Percentiles rank a stretch among this genome's conserved stretches.
Conservation (phyloP, 257 asterid species). For the Nicotiana otophora region DNA sequence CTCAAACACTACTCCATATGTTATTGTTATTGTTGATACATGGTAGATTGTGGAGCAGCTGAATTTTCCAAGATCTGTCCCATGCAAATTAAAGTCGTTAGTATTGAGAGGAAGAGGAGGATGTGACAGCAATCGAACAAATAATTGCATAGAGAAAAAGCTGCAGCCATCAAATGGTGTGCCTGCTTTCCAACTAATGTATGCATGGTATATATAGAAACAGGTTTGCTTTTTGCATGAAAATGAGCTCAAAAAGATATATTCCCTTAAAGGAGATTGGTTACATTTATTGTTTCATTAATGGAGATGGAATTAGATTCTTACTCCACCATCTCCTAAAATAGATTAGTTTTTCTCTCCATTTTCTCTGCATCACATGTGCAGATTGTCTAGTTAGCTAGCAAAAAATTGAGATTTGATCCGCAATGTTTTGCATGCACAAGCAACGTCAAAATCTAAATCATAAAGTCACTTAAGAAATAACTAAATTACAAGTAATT, state of each 20-base stretch:
- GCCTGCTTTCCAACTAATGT: conserved; percentile 24
- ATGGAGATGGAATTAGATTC: conserved; percentile 26
- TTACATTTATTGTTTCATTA: background rate
- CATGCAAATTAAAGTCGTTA: background rate
- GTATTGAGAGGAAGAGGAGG: background rate
- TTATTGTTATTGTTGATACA: no score
- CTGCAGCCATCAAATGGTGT: conserved; percentile 11
- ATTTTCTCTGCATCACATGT: background rate
- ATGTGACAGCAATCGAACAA: conserved; percentile 18
- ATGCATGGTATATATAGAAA: background rate
- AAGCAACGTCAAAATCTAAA: background rate
- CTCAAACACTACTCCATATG: accelerated
- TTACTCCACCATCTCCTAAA: conserved; percentile 14
- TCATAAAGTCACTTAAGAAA: no score
- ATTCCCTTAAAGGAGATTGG: conserved; percentile 12
- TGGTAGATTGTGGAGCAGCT: no score
- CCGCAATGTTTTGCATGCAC: background rate
- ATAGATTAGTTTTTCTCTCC: background rate
- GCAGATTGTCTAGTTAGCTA: background rate
- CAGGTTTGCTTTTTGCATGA: conserved; percentile 22
- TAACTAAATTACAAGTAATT: no score
- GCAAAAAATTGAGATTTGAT: background rate
- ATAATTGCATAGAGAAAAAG: conserved; percentile 14
- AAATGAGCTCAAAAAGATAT: conserved; percentile 22
- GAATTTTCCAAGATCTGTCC: background rate